Conservation (phyloP, 2,329 filamentous ascomycete species). For the Trichoderma sp. region DNA sequence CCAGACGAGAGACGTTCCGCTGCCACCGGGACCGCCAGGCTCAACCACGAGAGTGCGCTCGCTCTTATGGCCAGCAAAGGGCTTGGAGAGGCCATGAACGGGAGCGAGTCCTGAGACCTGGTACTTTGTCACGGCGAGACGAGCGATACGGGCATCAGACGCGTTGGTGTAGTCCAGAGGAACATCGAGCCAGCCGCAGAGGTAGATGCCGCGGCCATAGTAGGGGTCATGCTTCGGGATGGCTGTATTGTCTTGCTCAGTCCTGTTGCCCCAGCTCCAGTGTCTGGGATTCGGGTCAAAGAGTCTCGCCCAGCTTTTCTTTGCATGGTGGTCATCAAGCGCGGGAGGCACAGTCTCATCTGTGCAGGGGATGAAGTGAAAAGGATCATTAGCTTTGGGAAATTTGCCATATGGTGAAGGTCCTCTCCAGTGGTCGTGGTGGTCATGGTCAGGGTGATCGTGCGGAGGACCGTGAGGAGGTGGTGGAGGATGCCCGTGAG, state of each 20-base stretch:
- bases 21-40: constrained; percentile 56
- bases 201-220: constrained; percentile 49
- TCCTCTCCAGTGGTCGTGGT: constrained; percentile 4
- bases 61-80: constrained; percentile 44
- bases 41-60: constrained; percentile 54
- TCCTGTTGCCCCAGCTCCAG: constrained; percentile 52
- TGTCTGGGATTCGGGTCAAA: constrained; percentile 50
- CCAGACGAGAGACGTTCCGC: constrained; percentile 50
- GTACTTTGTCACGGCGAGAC: constrained; percentile 54
- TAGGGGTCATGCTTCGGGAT: constrained; percentile 38
- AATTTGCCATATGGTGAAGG: constrained; percentile 38
- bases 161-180: constrained; percentile 53
- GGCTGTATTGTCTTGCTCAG: constrained; percentile 1
- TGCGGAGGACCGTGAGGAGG: not conserved
- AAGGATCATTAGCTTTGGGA: constrained; percentile 49
- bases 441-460: not conserved
- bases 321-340: constrained; percentile 46
- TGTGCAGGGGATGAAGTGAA: constrained; percentile 54
- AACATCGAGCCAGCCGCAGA: constrained; percentile 54
- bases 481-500: too few species aligned
- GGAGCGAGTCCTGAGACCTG: constrained; percentile 52
- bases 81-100: constrained; percentile 28
- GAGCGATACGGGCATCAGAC: constrained; percentile 48
- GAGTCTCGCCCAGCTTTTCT: constrained; percentile 45
- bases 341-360: constrained; percentile 45